These are phyloP conservation scores for Fraxinus floribunda DNA, from an alignment of 305 asterid species.

Conservation along the genomic window DNA sequence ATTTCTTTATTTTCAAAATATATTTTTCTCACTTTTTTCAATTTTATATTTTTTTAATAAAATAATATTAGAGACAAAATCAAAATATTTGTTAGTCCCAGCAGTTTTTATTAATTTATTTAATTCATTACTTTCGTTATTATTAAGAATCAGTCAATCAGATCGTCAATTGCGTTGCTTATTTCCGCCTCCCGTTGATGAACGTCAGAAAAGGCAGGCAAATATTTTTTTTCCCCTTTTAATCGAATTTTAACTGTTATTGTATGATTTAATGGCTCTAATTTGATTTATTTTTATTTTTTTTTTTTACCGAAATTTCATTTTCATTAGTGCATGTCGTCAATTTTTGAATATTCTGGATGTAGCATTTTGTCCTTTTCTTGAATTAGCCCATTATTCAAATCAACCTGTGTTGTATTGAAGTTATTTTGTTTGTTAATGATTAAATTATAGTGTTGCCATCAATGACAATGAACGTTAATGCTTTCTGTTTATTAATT, in stretches of 20 bases:
- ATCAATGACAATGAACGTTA: conserved; percentile 4
- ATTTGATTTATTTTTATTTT: neutral
- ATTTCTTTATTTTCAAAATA: too few species aligned
- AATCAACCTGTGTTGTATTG: conserved; percentile 18
- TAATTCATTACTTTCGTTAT: neutral
- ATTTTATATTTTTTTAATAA: too few species aligned
- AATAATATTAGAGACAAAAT: too few species aligned
- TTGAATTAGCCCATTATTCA: conserved; percentile 14
- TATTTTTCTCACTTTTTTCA: too few species aligned
- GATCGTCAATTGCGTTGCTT: neutral
- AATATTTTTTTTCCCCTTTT: too few species aligned
- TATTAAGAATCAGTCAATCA: neutral
- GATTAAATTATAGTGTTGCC: conserved; percentile 15
- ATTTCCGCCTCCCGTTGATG: neutral
- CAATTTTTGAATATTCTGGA: conserved; percentile 28
- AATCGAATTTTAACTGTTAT: neutral
- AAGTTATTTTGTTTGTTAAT: neutral
- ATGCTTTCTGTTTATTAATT: conserved; percentile 20
- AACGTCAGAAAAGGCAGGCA: neutral
- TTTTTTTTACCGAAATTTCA: neutral
- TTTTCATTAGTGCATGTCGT: neutral
- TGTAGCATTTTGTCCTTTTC: conserved; percentile 23
- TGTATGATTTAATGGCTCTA: neutral
- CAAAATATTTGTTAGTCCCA: too few species aligned
- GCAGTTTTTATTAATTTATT: too few species aligned